Conservation (phyloP, 1,284 basidiomycete species). For the Rugosomyces carneus region DNA sequence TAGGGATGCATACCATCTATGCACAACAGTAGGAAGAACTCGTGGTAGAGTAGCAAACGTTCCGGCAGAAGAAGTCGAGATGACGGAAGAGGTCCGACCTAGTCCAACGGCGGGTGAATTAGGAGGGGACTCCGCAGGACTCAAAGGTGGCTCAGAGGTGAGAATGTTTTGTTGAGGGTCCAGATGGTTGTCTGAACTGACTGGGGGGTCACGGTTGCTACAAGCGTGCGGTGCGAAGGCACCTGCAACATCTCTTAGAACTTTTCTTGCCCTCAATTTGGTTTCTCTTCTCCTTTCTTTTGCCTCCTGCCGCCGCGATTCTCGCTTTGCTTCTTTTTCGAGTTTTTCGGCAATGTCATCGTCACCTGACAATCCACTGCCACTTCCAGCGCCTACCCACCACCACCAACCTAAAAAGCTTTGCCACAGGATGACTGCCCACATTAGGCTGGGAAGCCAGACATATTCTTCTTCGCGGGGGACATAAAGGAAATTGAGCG, state of each 20-base stretch:
- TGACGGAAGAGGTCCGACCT: conserved; percentile 14
- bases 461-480: conserved; percentile 73
- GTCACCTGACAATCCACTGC: conserved; percentile 46
- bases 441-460: conserved; percentile 83
- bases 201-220: conserved; percentile 1
- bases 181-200: not conserved
- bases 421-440: conserved; percentile 89
- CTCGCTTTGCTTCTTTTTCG: conserved; percentile 51
- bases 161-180: conserved; percentile 6
- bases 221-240: conserved; percentile 26
- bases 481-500: conserved; percentile 83
- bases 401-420: conserved; percentile 93
- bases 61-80: conserved; percentile 16
- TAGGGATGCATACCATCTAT: conserved; percentile 50
- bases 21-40: conserved; percentile 32
- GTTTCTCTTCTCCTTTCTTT: conserved; percentile 36
- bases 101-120: conserved; percentile 8
- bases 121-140: conserved; percentile 8
- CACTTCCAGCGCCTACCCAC: conserved; percentile 88
- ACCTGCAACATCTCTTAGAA: conserved; percentile 49
- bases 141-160: conserved; percentile 1
- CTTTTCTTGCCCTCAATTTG: conserved; percentile 43
- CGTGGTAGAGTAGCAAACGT: conserved; percentile 26
- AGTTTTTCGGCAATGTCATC: conserved; percentile 44
- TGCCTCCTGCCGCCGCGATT: conserved; percentile 39